A percentile compares a stretch with the other conserved stretches of the same genome.
These are phyloP conservation scores for Teratosphaeria gauchensis DNA, from an alignment of 2,329 filamentous ascomycete genomes.

Conservation along the genomic window DNA sequence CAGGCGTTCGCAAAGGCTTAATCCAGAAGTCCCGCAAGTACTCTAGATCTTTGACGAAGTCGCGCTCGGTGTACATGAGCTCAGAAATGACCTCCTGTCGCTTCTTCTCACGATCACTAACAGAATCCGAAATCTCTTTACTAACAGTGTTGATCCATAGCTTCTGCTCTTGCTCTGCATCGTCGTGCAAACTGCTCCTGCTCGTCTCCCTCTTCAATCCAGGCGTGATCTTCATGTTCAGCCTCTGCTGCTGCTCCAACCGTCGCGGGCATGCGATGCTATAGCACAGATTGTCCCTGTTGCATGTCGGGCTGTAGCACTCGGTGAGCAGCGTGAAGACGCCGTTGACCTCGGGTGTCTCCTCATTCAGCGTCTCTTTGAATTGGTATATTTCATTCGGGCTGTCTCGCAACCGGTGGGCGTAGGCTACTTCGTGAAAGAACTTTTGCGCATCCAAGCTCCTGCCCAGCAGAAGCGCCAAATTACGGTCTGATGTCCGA, in stretches of 20 bases:
- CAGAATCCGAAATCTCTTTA: slow-evolving; percentile 83
- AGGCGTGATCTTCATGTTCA: slow-evolving; percentile 88
- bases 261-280: slow-evolving; percentile 92
- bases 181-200: slow-evolving; percentile 67
- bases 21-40: slow-evolving; percentile 99
- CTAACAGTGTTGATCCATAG: slow-evolving; percentile 98
- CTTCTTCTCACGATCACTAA: slow-evolving; percentile 89
- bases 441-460: slow-evolving; percentile 96
- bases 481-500: slow-evolving; percentile 88
- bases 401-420: slow-evolving; percentile 91
- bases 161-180: slow-evolving; percentile 85
- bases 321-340: slow-evolving; percentile 94
- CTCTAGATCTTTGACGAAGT: slow-evolving; percentile 98
- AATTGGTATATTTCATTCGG: slow-evolving; percentile 94
- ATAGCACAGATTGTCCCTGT: slow-evolving; percentile 88
- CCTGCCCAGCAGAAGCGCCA: slow-evolving; percentile 80
- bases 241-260: slow-evolving; percentile 84
- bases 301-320: slow-evolving; percentile 97
- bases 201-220: slow-evolving; percentile 67
- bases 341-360: slow-evolving; percentile 77
- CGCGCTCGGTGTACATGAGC: slow-evolving; percentile 95
- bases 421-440: slow-evolving; percentile 98
- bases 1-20: slow-evolving; percentile 69
- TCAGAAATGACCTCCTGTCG: slow-evolving; percentile 96
- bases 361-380: slow-evolving; percentile 81